Evolutionary conservation across 1,284 basidiomycete species (phyloP), one percentile per base, ranked within the genome.

Genomic region (Ceratobasidium sp.): DNA sequence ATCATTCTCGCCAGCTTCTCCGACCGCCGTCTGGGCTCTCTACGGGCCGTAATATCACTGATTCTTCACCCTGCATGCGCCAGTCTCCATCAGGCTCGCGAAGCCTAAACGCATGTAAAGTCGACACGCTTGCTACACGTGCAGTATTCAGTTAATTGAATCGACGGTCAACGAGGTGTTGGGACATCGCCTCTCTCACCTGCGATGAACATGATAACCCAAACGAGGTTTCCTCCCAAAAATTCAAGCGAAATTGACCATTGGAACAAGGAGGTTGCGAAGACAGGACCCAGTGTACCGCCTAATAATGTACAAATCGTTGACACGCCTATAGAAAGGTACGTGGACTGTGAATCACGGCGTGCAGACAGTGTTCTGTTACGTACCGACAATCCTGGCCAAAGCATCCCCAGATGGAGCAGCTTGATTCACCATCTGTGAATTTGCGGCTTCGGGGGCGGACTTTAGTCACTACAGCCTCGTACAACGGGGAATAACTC

Each of bases 181-280:
- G 27, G n/a, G 19, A 29, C 33, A 22, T 47, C 2, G 9, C n/a
- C 14, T 19, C n/a, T 57, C 66, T 44, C 29, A 57, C 66, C 31
- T 19, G 53, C 36, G 47, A 69, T 41, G 24, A 69, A 56, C 41
- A 69, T 45, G 15, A 69, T n/a, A 27, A 69, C 44, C 66, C 66
- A 69, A 29, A 69, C 53, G 2, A 69, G 53, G 53, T 69, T 69
- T 45, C 66, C 66, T 8, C 66, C 53, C 24, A 33, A 27, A 57
- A 69, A 69, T 41, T 69, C 41, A 22, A 69, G 53, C 31, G 66
- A 69, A 9, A 69, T 57, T 22, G 66, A 69, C 66, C 66, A 69
- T 47, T 69, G 66, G 53, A 69, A 69, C 45, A 69, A 19, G n/a
- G 53, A 36, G 11, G 66, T 69, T 6, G 53, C 66, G 22, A 69